phyloP scores from a whole-genome alignment of 331 rosid genomes.

The Ulmus americana region DNA sequence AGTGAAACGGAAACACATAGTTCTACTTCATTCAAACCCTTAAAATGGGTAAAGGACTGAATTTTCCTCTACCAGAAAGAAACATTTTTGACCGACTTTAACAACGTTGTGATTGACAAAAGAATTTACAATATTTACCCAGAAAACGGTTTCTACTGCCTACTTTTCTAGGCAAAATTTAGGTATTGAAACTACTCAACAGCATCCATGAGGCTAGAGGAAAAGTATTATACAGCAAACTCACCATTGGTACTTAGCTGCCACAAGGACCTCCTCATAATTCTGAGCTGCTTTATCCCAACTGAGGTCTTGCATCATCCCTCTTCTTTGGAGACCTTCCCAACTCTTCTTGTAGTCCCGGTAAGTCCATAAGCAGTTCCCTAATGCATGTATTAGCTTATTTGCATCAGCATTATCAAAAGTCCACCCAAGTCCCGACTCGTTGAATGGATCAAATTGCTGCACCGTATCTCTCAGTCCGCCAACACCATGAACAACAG shows the following conservation, averaged over 20 bases:
- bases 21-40: too few relatives aligned
- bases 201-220: neutral
- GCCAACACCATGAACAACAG: constrained; percentile 90
- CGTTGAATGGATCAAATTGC: constrained; percentile 65
- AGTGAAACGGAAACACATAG: too few relatives aligned
- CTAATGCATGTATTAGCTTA: constrained; percentile 59
- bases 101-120: too few relatives aligned
- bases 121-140: constrained; percentile 8
- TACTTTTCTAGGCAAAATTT: neutral
- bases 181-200: neutral
- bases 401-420: constrained; percentile 68
- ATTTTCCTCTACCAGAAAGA: too few relatives aligned
- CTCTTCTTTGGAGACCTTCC: constrained; percentile 93
- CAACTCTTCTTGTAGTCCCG: constrained; percentile 75
- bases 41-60: too few relatives aligned
- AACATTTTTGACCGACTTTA: too few relatives aligned
- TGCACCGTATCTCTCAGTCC: constrained; percentile 81
- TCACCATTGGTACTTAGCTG: constrained; percentile 95
- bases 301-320: constrained; percentile 80
- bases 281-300: constrained; percentile 90
- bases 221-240: neutral
- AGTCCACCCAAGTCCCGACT: constrained; percentile 85
- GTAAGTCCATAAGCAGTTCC: constrained; percentile 69
- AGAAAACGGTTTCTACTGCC: neutral
- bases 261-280: constrained; percentile 83